Base-by-base conservation (phyloP, 352 stramenopile species). In the Phytophthora uliginosa region DNA sequence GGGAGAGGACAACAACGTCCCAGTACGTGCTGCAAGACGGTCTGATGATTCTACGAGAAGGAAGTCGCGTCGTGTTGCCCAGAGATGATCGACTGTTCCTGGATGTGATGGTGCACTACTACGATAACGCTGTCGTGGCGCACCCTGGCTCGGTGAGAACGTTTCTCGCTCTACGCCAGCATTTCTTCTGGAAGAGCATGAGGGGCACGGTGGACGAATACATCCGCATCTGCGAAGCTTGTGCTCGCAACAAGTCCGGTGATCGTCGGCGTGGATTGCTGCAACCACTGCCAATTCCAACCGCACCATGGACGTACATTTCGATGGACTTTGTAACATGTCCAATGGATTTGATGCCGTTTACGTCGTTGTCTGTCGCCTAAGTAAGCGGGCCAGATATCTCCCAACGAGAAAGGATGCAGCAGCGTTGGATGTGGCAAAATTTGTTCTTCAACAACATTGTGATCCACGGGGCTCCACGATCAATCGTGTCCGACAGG, bases 281-380 rank as follows among this genome's bases (percentile, higher is more conserved):
- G 36, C 36, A 45, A 45, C 36, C 36, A 18, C 36, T 45, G 15
- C 13, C 36, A 45, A 45, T 45, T 45, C 36, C 12, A 12, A 45
- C 36, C 12, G 12, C 36, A 45, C 15, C 12, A 13, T 45, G 36
- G 36, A 45, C 36, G 36, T 12, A 45, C 17, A 45, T 45, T 45
- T 45, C 12, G 36, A 45, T 45, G 36, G 36, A 45, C 36, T 18
- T 45, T 18, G 36, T 45, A 6, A 45, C 36, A 18, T 63, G 3
- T 55, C 57, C 6, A 40, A 31, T 24, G 40, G 57, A 63, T 63
- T 55, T 55, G 24, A 63, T 28, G 57, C 40, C 1, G 26, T 63
- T 54, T 45, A 42, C 12, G 57, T 63, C 2, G 57, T 54, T 10
- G 57, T 53, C 13, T 53, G 38, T 15, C 22, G 57, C 17, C 13